Base-by-base conservation (phyloP, 1,284 basidiomycete genomes). In the Pseudozyma hubeiensis region DNA sequence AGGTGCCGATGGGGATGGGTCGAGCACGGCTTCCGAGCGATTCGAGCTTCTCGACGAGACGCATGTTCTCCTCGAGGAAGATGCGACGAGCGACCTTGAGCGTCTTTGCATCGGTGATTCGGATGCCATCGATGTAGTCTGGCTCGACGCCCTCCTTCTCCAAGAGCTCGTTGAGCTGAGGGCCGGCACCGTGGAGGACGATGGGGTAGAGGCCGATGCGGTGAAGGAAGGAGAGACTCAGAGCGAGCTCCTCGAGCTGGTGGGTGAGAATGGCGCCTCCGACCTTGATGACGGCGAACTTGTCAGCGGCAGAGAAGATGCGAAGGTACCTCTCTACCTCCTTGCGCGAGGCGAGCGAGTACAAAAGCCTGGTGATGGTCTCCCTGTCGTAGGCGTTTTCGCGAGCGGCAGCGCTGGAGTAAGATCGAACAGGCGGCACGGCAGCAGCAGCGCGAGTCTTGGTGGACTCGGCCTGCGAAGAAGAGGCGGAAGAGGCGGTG, bases 251-350 rank as follows among this genome's bases (percentile, higher is more conserved):
- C 49, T 84, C 82, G 30, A 84, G 78, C 77, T 84, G 77, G 52
- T 84, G 78, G 41, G 82, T 83, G 47, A 84, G 71, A 53, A 84
- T 84, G 33, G 82, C 82, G 40, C 82, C 82, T 37, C 82, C 82
- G 24, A 84, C 82, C 71, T 84, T 84, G 73, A 84, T 74, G 53
- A 84, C 82, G 53, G 82, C 82, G 53, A 84, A 84, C 66, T 79
- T 84, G 80, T 81, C 81, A 17, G 82, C 82, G 7, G 82, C 73
- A 31, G 72, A 75, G 57, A 84, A 84, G 71, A 84, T 84, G 67
- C 82, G 82, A n/a, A 84, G 70, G 62, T 84, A 84, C 29, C 82
- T 62, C 71, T 84, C 82, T 52, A 84, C 82, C 70, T 84, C 82
- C 53, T 81, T 82, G 57, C 82, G 79, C 46, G 82, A 84, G 30